Base-by-base conservation (phyloP, 1,139 yeast genomes). In the Diutina neorugosa region DNA sequence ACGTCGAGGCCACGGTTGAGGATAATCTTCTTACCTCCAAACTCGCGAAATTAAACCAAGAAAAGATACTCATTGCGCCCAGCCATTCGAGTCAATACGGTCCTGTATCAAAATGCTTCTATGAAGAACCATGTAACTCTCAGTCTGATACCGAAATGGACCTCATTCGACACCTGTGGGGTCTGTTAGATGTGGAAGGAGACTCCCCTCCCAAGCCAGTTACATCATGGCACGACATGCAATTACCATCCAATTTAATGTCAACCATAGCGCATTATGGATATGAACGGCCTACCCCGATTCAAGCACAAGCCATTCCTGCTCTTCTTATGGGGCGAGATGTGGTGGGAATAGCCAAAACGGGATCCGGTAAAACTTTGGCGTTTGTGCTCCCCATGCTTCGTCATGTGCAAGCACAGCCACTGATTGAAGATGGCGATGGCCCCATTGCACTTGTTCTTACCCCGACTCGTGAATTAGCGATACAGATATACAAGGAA, bases 361-460 rank as follows among this genome's bases (percentile, higher is more conserved):
- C 99, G 0, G 98, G 99, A 0, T 88, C 97, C 2, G 98, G 98
- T 1, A 93, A 93, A 63, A 94, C 98, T 0, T 74, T 93, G 61
- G 86, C 97, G 1, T 94, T 88, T 66, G 71, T 90, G 9, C 65
- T 94, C 11, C 98, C 98, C 0, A 68, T 93, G 69, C 71, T 93
- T 52, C 74, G 96, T 52, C 98, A 93, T 57, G 80, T 94, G 5
- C 79, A 77, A 57, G 93, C 85, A 52, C 93, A 86, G 59, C 71
- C 80, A 2, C 80, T 81, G 0, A 60, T 87, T 37, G 61, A 70
- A 1, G 66, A 69, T 2, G 86, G 74, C 48, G 69, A 79, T 25
- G 94, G 96, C 0, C 98, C 98, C 0, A 69, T 87, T 31, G 96
- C 88, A 0, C 63, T 94, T 18, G 77, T 94, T 2, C 67, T 94